phyloP scores from a whole-genome alignment of 2,329 filamentous ascomycete species.

The Talaromyces amestolkiae region DNA sequence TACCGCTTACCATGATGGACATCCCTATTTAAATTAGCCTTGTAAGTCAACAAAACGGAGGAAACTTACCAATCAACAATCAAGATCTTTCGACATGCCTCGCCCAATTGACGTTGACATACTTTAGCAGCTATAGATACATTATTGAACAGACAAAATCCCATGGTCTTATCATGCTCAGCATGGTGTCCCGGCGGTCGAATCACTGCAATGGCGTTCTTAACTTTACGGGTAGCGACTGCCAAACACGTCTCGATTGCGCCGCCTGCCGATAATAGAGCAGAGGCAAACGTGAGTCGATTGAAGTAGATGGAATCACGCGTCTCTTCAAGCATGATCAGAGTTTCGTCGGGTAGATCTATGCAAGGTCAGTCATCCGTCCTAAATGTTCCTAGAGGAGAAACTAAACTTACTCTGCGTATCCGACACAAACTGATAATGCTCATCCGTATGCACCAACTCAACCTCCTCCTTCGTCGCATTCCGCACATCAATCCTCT shows the following conservation, averaged over 20 bases:
- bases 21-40: conserved; percentile 47
- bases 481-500: conserved; percentile 71
- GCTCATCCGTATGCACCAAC: conserved; percentile 71
- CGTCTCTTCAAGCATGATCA: conserved; percentile 67
- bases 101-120: conserved; percentile 77
- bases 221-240: conserved; percentile 78
- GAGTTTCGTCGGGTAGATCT: conserved; percentile 56
- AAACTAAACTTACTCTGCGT: conserved; percentile 46
- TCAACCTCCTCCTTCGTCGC: conserved; percentile 79
- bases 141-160: conserved; percentile 98
- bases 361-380: conserved; percentile 11
- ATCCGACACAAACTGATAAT: conserved; percentile 73
- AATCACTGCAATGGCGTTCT: conserved; percentile 94
- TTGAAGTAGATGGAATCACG: conserved; percentile 82
- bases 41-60: conserved; percentile 30
- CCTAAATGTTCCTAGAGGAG: not conserved
- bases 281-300: conserved; percentile 74
- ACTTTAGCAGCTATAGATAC: conserved; percentile 88
- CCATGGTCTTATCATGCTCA: conserved; percentile 79
- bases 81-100: conserved; percentile 79
- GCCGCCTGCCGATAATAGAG: conserved; percentile 81
- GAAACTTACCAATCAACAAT: conserved; percentile 83
- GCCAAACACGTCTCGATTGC: conserved; percentile 94
- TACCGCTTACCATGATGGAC: conserved; percentile 59
- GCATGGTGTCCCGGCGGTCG: conserved; percentile 94